These are phyloP conservation scores for Trebouxia sp. DNA, from an alignment of 139 green algal genomes.

Conservation along the genomic window DNA sequence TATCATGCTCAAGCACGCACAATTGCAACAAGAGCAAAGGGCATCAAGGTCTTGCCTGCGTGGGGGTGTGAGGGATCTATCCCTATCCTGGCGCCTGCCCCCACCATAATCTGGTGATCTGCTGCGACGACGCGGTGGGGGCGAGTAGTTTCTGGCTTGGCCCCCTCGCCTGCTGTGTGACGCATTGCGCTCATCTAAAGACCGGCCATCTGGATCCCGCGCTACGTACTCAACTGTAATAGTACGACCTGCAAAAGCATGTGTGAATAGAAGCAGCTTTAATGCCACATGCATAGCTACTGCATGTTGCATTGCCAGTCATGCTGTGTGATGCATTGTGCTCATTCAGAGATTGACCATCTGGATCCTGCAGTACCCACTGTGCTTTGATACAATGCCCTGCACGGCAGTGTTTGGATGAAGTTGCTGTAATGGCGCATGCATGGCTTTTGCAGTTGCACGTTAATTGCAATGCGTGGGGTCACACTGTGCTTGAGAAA, in stretches of 20 bases:
- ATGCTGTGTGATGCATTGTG: background rate
- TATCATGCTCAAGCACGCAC: no score
- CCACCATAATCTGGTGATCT: slow-evolving; percentile 14
- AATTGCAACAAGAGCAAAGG: no score
- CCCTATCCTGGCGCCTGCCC: background rate
- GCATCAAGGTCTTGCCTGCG: no score
- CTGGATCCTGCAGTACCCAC: slow-evolving; percentile 45
- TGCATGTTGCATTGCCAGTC: no score
- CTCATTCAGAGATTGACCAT: slow-evolving; percentile 6
- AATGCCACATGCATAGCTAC: no score
- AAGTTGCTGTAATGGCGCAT: no score
- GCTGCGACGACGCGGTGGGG: background rate
- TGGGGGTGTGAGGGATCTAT: background rate
- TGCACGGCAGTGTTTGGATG: background rate
- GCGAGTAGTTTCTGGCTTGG: background rate
- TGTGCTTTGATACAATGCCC: slow-evolving; percentile 67
- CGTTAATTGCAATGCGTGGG: background rate
- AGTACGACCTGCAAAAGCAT: slow-evolving; percentile 41
- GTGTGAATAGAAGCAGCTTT: background rate
- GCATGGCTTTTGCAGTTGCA: no score
- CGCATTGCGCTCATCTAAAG: background rate
- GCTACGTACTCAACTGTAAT: slow-evolving; percentile 71
- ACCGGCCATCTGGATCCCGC: slow-evolving; percentile 19
- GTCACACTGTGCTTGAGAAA: background rate
- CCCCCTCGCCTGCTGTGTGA: background rate